Percentiles rank a stretch among this genome's conserved stretches.
Evolutionary conservation across 1,139 yeast genomes (phyloP).

Genomic region (Pichia norvegensis): DNA sequence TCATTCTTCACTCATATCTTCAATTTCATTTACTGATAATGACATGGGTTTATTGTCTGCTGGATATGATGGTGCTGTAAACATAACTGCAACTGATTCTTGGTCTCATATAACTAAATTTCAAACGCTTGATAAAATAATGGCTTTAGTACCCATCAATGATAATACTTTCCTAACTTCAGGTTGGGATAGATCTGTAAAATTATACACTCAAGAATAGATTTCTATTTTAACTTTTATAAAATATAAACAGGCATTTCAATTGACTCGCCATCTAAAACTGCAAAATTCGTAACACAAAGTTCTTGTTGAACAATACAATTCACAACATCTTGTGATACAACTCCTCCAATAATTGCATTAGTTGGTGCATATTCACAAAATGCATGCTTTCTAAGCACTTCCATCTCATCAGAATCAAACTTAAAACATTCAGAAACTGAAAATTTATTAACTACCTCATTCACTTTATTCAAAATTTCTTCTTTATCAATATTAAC

Average conservation of each 20-base stretch:
- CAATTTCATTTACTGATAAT: slow-evolving; percentile 44
- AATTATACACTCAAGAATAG: slow-evolving; percentile 35
- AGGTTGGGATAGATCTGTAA: slow-evolving; percentile 81
- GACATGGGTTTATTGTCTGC: slow-evolving; percentile 45
- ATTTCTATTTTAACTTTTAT: slow-evolving; percentile 5
- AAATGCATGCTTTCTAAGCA: slow-evolving; percentile 44
- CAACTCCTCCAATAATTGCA: slow-evolving; percentile 82
- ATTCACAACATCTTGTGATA: slow-evolving; percentile 89
- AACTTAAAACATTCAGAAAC: slow-evolving; percentile 29
- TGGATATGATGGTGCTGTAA: slow-evolving; percentile 64
- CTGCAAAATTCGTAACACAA: slow-evolving; percentile 73
- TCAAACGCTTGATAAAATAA: slow-evolving; percentile 58
- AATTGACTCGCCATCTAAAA: slow-evolving; percentile 63
- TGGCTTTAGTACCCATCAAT: slow-evolving; percentile 52
- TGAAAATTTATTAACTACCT: slow-evolving; percentile 30
- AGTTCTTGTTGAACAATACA: slow-evolving; percentile 66
- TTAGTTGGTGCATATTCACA: slow-evolving; percentile 79
- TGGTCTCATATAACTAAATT: slow-evolving; percentile 56
- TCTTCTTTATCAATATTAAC: slow-evolving; percentile 16
- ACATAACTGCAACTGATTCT: slow-evolving; percentile 62
- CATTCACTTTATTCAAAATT: slow-evolving; percentile 25
- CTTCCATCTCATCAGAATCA: slow-evolving; percentile 33
- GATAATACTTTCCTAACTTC: slow-evolving; percentile 45
- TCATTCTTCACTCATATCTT: slow-evolving; percentile 68
- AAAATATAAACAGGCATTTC: slow-evolving; percentile 71